These are phyloP conservation scores for Candida labiduridarum DNA, from an alignment of 1,139 yeast genomes.

Conservation along the genomic window DNA sequence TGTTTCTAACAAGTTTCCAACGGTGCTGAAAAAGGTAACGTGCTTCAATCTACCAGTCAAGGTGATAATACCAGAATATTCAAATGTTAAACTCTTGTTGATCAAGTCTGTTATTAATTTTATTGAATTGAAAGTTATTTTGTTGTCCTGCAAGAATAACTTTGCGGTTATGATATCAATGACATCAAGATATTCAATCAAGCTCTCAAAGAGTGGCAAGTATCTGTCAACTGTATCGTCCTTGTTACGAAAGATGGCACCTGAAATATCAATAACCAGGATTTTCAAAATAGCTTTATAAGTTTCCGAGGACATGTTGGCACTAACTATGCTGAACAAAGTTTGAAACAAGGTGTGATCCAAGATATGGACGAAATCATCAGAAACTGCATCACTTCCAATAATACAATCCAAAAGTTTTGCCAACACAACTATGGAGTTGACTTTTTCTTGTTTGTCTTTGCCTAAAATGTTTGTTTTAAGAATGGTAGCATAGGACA, in stretches of 20 bases:
- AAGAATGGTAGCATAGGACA: slow-evolving; percentile 39
- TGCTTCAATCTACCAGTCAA: slow-evolving; percentile 48
- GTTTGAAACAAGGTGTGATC: slow-evolving; percentile 46
- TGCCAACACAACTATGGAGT: slow-evolving; percentile 55
- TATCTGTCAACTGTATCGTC: slow-evolving; percentile 38
- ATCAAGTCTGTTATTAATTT: slow-evolving; percentile 51
- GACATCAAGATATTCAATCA: slow-evolving; percentile 45
- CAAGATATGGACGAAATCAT: slow-evolving; percentile 40
- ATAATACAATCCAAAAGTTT: slow-evolving; percentile 50
- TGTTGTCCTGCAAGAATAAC: slow-evolving; percentile 45
- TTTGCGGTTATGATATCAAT: slow-evolving; percentile 46
- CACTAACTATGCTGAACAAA: slow-evolving; percentile 46
- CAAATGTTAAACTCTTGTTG: slow-evolving; percentile 42
- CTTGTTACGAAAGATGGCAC: slow-evolving; percentile 42
- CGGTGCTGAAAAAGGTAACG: slow-evolving; percentile 45
- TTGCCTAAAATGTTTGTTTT: slow-evolving; percentile 45
- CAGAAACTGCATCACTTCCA: slow-evolving; percentile 41
- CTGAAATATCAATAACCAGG: slow-evolving; percentile 46
- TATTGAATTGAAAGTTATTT: slow-evolving; percentile 47
- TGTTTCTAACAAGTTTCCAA: slow-evolving; percentile 44
- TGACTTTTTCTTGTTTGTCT: slow-evolving; percentile 55
- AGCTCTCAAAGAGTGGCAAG: slow-evolving; percentile 43
- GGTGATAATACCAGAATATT: slow-evolving; percentile 44
- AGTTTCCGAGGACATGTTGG: slow-evolving; percentile 52
- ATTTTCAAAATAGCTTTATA: slow-evolving; percentile 53